These are phyloP conservation scores for Pseudocercospora fijiensis DNA, from an alignment of 2,329 filamentous ascomycete species.

Conservation along the genomic window DNA sequence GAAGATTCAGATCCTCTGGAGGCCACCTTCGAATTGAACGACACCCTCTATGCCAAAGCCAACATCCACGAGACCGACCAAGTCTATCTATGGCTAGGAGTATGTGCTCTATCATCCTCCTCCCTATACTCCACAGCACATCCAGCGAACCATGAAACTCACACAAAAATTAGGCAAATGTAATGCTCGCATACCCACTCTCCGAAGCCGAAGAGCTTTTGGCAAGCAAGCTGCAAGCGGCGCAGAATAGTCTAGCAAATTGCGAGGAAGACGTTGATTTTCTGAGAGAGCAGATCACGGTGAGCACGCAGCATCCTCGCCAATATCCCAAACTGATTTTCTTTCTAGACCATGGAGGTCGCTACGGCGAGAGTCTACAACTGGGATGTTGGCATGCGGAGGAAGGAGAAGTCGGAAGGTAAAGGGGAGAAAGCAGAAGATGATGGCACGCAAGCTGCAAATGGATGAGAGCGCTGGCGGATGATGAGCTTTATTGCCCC, in stretches of 20 bases:
- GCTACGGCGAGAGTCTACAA: slow-evolving; percentile 97
- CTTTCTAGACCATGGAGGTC: slow-evolving; percentile 86
- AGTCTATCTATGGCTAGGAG: slow-evolving; percentile 95
- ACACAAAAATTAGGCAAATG: slow-evolving; percentile 66
- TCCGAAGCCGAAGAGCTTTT: slow-evolving; percentile 81
- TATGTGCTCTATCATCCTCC: slow-evolving; percentile 46
- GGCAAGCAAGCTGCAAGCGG: slow-evolving; percentile 71
- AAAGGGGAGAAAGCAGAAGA: slow-evolving; percentile 20
- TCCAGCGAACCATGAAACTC: not conserved
- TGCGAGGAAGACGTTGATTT: slow-evolving; percentile 98
- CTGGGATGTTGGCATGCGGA: slow-evolving; percentile 94
- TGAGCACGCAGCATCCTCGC: slow-evolving; percentile 47
- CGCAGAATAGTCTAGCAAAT: slow-evolving; percentile 75
- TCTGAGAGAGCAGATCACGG: slow-evolving; percentile 91
- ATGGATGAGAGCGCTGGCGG: not conserved
- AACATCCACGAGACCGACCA: slow-evolving; percentile 79
- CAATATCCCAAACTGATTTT: slow-evolving; percentile 4
- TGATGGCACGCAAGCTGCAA: slow-evolving; percentile 13
- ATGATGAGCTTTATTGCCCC: not conserved
- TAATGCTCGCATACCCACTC: slow-evolving; percentile 94
- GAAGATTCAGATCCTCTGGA: slow-evolving; percentile 60
- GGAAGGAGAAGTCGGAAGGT: slow-evolving; percentile 75
- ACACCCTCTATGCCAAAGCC: slow-evolving; percentile 90
- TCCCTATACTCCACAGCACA: too few relatives aligned
- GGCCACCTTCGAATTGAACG: slow-evolving; percentile 93